Evolutionary conservation across 1,284 basidiomycete species (phyloP), one percentile per base, ranked within the genome.

Genomic region (Dichomitus squalens): DNA sequence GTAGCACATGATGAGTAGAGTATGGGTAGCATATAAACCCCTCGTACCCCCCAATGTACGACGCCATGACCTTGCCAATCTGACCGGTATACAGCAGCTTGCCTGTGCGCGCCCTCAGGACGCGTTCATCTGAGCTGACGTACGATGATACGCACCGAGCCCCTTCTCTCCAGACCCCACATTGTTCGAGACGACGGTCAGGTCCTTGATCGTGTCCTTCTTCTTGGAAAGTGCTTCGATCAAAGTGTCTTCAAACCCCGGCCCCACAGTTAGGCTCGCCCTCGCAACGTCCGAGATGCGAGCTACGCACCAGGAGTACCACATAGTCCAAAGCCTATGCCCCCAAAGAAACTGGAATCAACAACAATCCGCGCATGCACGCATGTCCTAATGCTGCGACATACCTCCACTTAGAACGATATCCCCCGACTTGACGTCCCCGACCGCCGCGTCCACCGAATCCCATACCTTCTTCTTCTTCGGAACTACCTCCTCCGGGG

Each of bases 131-230:
- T 31, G 40, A 39, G 12, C 27, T 29, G 29, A 21, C 18, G 43
- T 29, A 18, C 14, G 25, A 29, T 47, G n/a, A 47, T 31, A 71
- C 83, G 66, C 66, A 92, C 93, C 93, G 38, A 97, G 81, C 44
- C 94, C 94, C 35, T 79, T 84, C 59, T 90, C 83, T 34, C 85
- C 86, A 27, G 85, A 80, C 16, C 95, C 95, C 40, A 92, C 91
- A 75, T 97, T 96, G 74, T 97, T 97, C 14, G 93, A 95, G 38
- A 96, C 89, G 43, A 88, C 92, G 16, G 88, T 95, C 49, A 97
- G 76, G 64, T 87, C 79, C 41, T 72, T 76, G 29, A 96, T 83
- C 12, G 44, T 40, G 47, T 93, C 89, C 57, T 82, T 83, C 54
- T 92, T 83, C 66, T 85, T 84, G 20, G 84, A 76, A 40, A 97